phyloP scores from a whole-genome alignment of 2,329 filamentous ascomycete genomes.

The Colletotrichum limetticola region DNA sequence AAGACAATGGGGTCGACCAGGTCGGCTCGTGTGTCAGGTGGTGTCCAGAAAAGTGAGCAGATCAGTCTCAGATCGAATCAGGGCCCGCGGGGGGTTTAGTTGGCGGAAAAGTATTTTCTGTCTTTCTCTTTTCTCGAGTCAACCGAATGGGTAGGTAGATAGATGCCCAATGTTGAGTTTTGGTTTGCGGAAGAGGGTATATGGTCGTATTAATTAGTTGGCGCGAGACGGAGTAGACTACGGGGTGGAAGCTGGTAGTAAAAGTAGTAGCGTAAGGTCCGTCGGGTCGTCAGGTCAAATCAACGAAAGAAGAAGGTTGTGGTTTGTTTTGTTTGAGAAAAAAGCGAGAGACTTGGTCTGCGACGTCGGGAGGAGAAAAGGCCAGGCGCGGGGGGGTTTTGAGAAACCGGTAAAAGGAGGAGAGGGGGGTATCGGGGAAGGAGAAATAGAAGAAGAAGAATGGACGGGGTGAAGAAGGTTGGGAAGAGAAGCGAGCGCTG shows the following conservation, averaged over 20 bases:
- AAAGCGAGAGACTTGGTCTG: constrained; percentile 32
- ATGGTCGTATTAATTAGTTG: constrained; percentile 25
- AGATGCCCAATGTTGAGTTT: not conserved
- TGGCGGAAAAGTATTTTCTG: not conserved
- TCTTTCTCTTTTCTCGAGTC: not conserved
- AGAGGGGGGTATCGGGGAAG: constrained; percentile 12
- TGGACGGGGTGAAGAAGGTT: constrained; percentile 18
- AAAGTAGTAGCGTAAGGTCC: not conserved
- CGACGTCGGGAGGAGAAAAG: constrained; percentile 28
- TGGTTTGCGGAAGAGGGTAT: not conserved
- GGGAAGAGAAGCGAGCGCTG: constrained; percentile 25
- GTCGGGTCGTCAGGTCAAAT: constrained; percentile 16
- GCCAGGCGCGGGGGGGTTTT: constrained; percentile 28
- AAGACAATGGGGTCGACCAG: constrained; percentile 20
- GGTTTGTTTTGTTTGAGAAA: constrained; percentile 6
- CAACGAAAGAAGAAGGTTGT: constrained; percentile 6
- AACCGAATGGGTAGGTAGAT: not conserved
- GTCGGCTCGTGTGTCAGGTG: constrained; percentile 29
- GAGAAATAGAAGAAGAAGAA: constrained; percentile 18
- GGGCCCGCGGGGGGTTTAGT: not conserved
- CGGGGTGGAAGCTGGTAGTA: not conserved
- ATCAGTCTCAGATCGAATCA: constrained; percentile 7
- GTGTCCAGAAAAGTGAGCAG: constrained; percentile 26
- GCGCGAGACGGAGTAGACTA: not conserved
- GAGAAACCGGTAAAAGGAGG: constrained; percentile 4